phyloP scores from a whole-genome alignment of 768 basidiomycete species.

The Kwoniella newhampshirensis region DNA sequence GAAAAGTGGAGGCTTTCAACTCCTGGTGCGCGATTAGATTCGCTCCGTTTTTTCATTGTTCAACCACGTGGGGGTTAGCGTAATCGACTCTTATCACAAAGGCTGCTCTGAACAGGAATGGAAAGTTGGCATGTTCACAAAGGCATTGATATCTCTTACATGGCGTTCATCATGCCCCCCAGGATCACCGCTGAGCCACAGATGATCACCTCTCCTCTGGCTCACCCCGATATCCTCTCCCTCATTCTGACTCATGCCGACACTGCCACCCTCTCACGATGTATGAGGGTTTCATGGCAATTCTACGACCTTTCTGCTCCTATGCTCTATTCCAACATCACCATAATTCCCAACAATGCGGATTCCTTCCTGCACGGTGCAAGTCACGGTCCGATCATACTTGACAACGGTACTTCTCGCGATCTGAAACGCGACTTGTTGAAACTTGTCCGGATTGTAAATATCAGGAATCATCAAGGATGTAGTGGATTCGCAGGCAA shows the following conservation, averaged over 20 bases:
- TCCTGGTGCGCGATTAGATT: no score
- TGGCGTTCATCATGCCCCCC: neutral
- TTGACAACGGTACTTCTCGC: neutral
- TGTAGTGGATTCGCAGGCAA: constrained; percentile 8
- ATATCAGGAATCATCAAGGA: constrained; percentile 2
- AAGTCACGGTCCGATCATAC: constrained; percentile 13
- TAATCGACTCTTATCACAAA: no score
- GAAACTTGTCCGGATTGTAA: constrained; percentile 2
- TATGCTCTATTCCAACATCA: constrained; percentile 6
- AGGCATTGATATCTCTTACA: no score
- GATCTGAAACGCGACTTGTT: constrained; percentile 10
- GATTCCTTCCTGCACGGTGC: constrained; percentile 8
- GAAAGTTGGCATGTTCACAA: no score
- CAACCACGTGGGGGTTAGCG: no score
- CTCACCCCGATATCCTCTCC: constrained; percentile 16
- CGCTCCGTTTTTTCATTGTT: no score
- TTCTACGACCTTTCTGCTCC: constrained; percentile 4
- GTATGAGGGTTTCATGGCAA: constrained; percentile 15
- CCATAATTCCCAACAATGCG: constrained; percentile 7
- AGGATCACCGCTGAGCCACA: neutral
- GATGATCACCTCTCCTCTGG: neutral
- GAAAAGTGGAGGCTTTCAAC: no score
- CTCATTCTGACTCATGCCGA: constrained; percentile 9
- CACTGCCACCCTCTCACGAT: constrained; percentile 3
- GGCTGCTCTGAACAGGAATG: no score